Evolutionary conservation across 495 filamentous ascomycete species (phyloP), one percentile per base, ranked within the genome.

Genomic region (Penicillium ucsense): DNA sequence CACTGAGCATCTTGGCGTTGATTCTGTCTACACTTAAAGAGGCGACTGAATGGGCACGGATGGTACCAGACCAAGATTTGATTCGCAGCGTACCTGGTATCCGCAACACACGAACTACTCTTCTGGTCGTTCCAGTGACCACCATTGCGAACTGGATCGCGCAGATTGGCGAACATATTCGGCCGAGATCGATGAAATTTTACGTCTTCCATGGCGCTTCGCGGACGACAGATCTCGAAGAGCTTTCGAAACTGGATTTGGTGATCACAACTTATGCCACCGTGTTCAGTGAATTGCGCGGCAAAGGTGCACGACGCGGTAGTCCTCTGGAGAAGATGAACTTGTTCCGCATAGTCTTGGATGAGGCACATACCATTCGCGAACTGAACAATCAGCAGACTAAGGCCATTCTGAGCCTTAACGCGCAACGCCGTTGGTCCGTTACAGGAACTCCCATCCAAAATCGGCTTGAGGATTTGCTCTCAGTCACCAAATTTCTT

Each of bases 271-370:
- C 92, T 0, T 98, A 97, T 65, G 81, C 82, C 45, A 88, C 85
- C 2, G 75, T 94, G n/a, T 78, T 88, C 4, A 86, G 82, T 41
- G 92, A 97, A 55, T 77, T 85, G 27, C 74, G 69, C 33, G 67
- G 76, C 7, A 74, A 81, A 12, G 72, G 73, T 35, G 79, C 80
- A 43, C 83, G 78, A 53, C 62, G 70, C 10, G 78, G 77, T 0
- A 87, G 79, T 47, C 86, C 89, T 0, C 65, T 97, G 35, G 78
- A 80, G 33, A 70, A 64, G 50, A 83, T 90, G 51, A 84, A 85
- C 50, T 94, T 91, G 85, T 97, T 97, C 60, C 84, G 92, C 6
- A 89, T 98, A 46, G 91, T 95, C 0, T 77, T 98, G 29, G 92
- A 98, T 57, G 92, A 98, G 65, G 92, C 90, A 9, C 92, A 98